A percentile compares a stretch with the other conserved stretches of the same genome.
phyloP scores from a whole-genome alignment of 345 rosid species.

The Lumnitzera littorea region DNA sequence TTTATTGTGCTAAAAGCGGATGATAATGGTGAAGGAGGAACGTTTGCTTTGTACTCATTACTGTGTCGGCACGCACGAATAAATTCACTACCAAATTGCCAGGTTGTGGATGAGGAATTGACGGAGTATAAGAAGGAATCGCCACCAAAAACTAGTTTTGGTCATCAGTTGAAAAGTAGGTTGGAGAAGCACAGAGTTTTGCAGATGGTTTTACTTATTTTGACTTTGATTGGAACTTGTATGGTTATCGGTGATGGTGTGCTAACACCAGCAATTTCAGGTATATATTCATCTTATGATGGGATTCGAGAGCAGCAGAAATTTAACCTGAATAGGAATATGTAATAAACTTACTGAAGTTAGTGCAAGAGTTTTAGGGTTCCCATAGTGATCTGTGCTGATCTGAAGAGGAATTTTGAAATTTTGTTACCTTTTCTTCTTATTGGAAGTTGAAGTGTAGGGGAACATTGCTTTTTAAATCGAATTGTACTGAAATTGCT shows the following conservation, averaged over 20 bases:
- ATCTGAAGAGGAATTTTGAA: no score
- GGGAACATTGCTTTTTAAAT: no score
- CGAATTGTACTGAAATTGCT: no score
- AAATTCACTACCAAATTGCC: conserved; percentile 74
- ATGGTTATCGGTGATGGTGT: conserved; percentile 98
- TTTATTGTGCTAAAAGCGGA: conserved; percentile 79
- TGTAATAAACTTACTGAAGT: no score
- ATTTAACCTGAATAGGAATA: no score
- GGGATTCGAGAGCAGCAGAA: no score
- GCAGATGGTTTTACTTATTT: conserved; percentile 66
- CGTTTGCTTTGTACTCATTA: conserved; percentile 85
- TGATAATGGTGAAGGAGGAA: conserved; percentile 93
- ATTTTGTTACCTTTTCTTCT: no score
- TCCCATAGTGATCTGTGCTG: no score
- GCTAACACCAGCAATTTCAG: conserved; percentile 65
- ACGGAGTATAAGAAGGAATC: conserved; percentile 51
- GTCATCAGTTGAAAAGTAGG: conserved; percentile 49
- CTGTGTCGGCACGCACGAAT: conserved; percentile 84
- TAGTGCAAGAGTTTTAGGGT: no score
- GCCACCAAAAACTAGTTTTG: conserved; percentile 33
- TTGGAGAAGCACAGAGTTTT: conserved; percentile 58
- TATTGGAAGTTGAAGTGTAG: no score
- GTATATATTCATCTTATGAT: conserved; percentile 18
- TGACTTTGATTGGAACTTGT: conserved; percentile 88
- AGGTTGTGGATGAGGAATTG: conserved; percentile 70